Conservation (phyloP, 78 protist species). For the Dictyostelium citrinum region DNA sequence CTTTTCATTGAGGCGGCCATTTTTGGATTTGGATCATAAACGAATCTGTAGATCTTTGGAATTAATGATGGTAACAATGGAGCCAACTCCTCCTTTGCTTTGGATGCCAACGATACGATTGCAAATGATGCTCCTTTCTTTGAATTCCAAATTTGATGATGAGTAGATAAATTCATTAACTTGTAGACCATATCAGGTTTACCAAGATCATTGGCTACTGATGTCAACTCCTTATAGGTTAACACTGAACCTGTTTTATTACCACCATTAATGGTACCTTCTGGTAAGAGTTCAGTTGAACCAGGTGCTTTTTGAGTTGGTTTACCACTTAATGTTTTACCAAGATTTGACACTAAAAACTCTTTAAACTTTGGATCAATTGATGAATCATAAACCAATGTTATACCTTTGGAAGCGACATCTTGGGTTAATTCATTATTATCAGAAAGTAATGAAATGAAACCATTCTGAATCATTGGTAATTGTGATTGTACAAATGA, state of each 20-base stretch:
- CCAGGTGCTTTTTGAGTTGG: conserved; percentile 79
- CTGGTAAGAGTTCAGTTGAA: conserved; percentile 60
- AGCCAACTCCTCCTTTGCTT: conserved; percentile 69
- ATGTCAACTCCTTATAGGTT: conserved; percentile 37
- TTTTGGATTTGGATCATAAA: conserved; percentile 83
- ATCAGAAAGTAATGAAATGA: conserved; percentile 59
- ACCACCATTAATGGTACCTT: conserved; percentile 26
- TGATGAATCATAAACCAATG: conserved; percentile 74
- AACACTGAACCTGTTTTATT: conserved; percentile 51
- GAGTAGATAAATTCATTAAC: conserved; percentile 79
- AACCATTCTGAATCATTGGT: conserved; percentile 72
- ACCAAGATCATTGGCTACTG: conserved; percentile 80
- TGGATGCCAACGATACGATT: conserved; percentile 36
- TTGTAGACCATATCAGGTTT: conserved; percentile 88
- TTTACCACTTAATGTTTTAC: conserved; percentile 51
- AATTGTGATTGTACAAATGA: conserved; percentile 18
- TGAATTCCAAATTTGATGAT: conserved; percentile 84
- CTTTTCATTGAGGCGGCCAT: conserved; percentile 47
- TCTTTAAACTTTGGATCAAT: conserved; percentile 47
- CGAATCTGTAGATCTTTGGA: conserved; percentile 84
- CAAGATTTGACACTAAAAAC: conserved; percentile 54
- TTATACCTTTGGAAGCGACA: conserved; percentile 75
- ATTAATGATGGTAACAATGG: conserved; percentile 72
- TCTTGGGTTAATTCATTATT: conserved; percentile 84
- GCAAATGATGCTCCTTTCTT: conserved; percentile 88